Percentiles rank a stretch among this genome's conserved stretches.
phyloP scores from a whole-genome alignment of 1,284 basidiomycete genomes.

The Volvariella surrecta region DNA sequence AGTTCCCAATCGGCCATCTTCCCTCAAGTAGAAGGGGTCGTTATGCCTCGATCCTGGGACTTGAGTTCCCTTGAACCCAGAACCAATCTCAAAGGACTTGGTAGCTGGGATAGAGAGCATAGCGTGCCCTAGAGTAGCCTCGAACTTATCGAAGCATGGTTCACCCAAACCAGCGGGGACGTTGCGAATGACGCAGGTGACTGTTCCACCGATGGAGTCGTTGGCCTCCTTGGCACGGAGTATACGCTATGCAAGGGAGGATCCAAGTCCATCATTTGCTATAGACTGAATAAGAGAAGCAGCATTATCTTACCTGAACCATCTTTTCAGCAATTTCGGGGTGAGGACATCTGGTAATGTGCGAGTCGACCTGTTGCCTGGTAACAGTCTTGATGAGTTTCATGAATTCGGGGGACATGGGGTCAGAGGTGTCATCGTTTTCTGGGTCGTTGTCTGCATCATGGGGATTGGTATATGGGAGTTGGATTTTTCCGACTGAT shows the following conservation, averaged over 20 bases:
- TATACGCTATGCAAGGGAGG: slow-evolving; percentile 58
- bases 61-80: slow-evolving; percentile 94
- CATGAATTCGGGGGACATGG: slow-evolving; percentile 79
- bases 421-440: slow-evolving; percentile 69
- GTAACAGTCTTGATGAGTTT: slow-evolving; percentile 76
- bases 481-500: slow-evolving; percentile 88
- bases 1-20: slow-evolving; percentile 75
- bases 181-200: slow-evolving; percentile 93
- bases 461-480: slow-evolving; percentile 45
- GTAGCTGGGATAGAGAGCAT: slow-evolving; percentile 99
- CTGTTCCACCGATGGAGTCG: slow-evolving; percentile 96
- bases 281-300: too few relatives aligned
- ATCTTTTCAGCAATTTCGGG: slow-evolving; percentile 81
- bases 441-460: slow-evolving; percentile 40
- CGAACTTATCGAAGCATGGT: slow-evolving; percentile 98
- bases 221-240: slow-evolving; percentile 84
- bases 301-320: slow-evolving; percentile 68
- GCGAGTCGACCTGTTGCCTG: slow-evolving; percentile 83
- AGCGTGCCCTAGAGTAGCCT: slow-evolving; percentile 92
- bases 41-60: slow-evolving; percentile 93
- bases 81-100: slow-evolving; percentile 97
- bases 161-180: slow-evolving; percentile 91
- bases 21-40: slow-evolving; percentile 73
- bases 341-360: slow-evolving; percentile 89
- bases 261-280: too few relatives aligned